Base-by-base conservation (phyloP, 139 green algal genomes). In the Coelastrella sp. region DNA sequence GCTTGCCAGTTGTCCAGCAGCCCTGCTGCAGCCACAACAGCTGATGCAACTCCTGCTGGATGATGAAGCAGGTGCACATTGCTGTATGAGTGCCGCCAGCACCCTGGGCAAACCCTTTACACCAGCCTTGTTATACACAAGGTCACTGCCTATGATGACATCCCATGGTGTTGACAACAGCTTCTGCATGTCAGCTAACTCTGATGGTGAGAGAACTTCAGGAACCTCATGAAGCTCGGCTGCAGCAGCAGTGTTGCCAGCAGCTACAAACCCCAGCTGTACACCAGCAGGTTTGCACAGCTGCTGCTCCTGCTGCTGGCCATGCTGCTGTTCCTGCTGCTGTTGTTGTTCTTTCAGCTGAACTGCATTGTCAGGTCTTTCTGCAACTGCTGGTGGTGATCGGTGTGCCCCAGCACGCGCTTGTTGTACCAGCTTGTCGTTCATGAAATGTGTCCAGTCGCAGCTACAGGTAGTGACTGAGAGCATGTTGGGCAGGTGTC, bases 121-220 rank as follows among this genome's bases (percentile, higher is more conserved):
- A 68, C 84, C 84, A 25, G 84, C 84, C 7, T 9, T 68, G 49
- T 81, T 88, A n/a, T 88, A 88, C 8, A 88, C n/a, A 27, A 88
- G 49, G 68, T 88, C 84, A 35, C 84, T 88, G 49, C 84, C 84
- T 49, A 88, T 81, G 68, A 88, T 81, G 68, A 88, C n/a, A 27
- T 88, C 84, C 84, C 84, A 88, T 19, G 9, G 84, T 15, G 58
- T 88, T 15, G 8, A 68, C 49, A 88, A 49, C 35, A 88, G 68
- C 65, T 80, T 76, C 6, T 59, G 27, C 66, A 88, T 66, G 49
- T 88, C 84, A 8, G 49, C 35, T n/a, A 88, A 20, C 68, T 88
- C 61, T 22, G n/a, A 25, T 27, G 58, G 25, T 58, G 74, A 80
- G n/a, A 19, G 84, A 25, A 17, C 24, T n/a, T 20, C 82, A 11